phyloP scores from a whole-genome alignment of 805 yeast species.

The Saturnispora halmiae region DNA sequence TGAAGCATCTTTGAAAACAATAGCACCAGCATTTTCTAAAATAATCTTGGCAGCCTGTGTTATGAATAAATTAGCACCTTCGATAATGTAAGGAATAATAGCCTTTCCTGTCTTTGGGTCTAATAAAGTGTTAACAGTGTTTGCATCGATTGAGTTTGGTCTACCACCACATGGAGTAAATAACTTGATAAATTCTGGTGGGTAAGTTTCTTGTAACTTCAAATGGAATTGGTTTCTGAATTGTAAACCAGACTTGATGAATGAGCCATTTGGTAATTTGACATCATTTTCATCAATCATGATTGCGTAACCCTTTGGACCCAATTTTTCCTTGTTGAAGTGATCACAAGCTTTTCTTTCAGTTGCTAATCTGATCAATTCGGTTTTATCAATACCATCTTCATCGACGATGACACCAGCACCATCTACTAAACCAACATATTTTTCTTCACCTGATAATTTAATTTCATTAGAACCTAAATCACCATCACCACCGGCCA shows the following conservation, averaged over 20 bases:
- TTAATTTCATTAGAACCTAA: slow-evolving; percentile 92
- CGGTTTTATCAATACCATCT: slow-evolving; percentile 73
- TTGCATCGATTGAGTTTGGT: slow-evolving; percentile 89
- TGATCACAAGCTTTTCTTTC: slow-evolving; percentile 64
- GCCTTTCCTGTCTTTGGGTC: slow-evolving; percentile 69
- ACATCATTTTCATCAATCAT: slow-evolving; percentile 79
- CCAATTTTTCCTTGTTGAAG: slow-evolving; percentile 58
- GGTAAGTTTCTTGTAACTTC: slow-evolving; percentile 53
- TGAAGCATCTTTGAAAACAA: slow-evolving; percentile 90
- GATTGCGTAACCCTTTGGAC: slow-evolving; percentile 70
- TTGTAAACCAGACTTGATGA: slow-evolving; percentile 72
- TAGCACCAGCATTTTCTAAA: slow-evolving; percentile 78
- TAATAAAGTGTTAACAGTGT: slow-evolving; percentile 64
- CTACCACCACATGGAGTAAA: slow-evolving; percentile 99
- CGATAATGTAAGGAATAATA: slow-evolving; percentile 80
- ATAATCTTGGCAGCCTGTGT: slow-evolving; percentile 88
- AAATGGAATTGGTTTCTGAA: slow-evolving; percentile 90
- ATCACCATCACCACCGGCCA: slow-evolving; percentile 99
- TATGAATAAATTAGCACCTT: slow-evolving; percentile 94
- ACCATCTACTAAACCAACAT: slow-evolving; percentile 89
- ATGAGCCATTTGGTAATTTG: slow-evolving; percentile 64
- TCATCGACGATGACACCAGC: slow-evolving; percentile 94
- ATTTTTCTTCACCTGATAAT: slow-evolving; percentile 71
- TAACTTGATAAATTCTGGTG: slow-evolving; percentile 53
- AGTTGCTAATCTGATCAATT: slow-evolving; percentile 69